phyloP scores from a whole-genome alignment of 2,329 filamentous ascomycete genomes.

The Monosporascus sp. region DNA sequence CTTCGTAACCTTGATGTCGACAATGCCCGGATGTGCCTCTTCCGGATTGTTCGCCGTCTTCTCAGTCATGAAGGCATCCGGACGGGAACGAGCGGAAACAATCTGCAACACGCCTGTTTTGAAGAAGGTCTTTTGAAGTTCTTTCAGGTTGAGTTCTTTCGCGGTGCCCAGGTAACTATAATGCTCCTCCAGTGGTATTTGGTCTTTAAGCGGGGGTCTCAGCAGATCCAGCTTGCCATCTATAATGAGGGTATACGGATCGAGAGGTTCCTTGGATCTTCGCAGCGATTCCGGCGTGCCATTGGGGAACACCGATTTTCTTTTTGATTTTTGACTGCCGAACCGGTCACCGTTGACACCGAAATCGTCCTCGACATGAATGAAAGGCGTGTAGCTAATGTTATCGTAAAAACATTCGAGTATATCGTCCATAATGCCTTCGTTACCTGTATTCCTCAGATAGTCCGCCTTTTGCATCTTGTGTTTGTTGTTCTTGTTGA shows the following conservation, averaged over 20 bases:
- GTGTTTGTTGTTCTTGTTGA: conserved; percentile 99
- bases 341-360: conserved; percentile 73
- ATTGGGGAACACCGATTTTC: conserved; percentile 63
- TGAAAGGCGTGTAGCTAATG: conserved; percentile 96
- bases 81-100: conserved; percentile 85
- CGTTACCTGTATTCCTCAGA: conserved; percentile 86
- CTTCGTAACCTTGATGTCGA: conserved; percentile 96
- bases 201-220: conserved; percentile 82
- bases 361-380: conserved; percentile 90
- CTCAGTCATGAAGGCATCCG: conserved; percentile 91
- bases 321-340: conserved; percentile 65
- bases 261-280: conserved; percentile 77
- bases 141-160: conserved; percentile 69
- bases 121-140: conserved; percentile 83
- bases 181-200: conserved; percentile 85
- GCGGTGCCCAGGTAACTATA: conserved; percentile 82
- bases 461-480: conserved; percentile 98
- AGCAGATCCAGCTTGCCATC: conserved; percentile 81
- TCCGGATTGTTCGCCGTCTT: conserved; percentile 78
- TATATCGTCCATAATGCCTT: conserved; percentile 90
- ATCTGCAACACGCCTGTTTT: conserved; percentile 91
- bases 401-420: conserved; percentile 98
- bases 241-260: conserved; percentile 91
- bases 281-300: conserved; percentile 58
- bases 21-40: conserved; percentile 84